Evolutionary conservation across 2,329 filamentous ascomycete genomes (phyloP).

Genomic region (Chaetomium globosum): DNA sequence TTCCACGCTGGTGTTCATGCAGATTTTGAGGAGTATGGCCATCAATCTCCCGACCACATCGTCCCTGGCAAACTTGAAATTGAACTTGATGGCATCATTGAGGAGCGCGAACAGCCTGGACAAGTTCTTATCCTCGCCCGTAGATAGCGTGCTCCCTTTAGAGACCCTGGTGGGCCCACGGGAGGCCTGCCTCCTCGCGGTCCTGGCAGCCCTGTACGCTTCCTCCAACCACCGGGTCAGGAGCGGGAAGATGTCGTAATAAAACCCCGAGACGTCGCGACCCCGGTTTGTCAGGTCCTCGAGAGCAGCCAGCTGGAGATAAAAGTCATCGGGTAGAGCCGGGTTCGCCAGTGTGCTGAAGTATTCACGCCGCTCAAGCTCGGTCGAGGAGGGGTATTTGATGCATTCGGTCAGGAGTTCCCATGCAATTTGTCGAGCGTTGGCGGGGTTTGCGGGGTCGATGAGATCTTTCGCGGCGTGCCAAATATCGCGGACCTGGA

Average conservation of each 20-base stretch:
- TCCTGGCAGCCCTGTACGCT: conserved; percentile 56
- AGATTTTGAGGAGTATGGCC: conserved; percentile 65
- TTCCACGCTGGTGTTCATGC: conserved; percentile 65
- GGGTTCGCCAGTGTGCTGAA: conserved; percentile 63
- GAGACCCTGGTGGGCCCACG: conserved; percentile 46
- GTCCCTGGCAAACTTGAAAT: conserved; percentile 43
- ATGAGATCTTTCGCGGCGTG: conserved; percentile 67
- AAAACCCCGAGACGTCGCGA: conserved; percentile 65
- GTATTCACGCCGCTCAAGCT: conserved; percentile 67
- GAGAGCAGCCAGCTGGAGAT: conserved; percentile 65
- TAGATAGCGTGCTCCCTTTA: conserved; percentile 47
- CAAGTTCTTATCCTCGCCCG: conserved; percentile 64
- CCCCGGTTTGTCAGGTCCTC: conserved; percentile 64
- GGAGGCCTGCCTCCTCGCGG: conserved; percentile 54
- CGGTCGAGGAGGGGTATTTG: conserved; percentile 63
- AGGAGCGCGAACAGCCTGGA: conserved; percentile 66
- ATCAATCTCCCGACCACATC: conserved; percentile 61
- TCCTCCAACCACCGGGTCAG: conserved; percentile 63
- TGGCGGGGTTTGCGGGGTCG: conserved; percentile 55
- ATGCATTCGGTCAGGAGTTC: conserved; percentile 67
- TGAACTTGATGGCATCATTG: conserved; percentile 73
- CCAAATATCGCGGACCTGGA: conserved; percentile 61
- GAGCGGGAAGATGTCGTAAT: conserved; percentile 66
- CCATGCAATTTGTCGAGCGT: conserved; percentile 64
- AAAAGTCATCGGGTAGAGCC: conserved; percentile 64